phyloP scores from a whole-genome alignment of 1,284 basidiomycete species.

The Cutaneotrichosporon cyanovorans region DNA sequence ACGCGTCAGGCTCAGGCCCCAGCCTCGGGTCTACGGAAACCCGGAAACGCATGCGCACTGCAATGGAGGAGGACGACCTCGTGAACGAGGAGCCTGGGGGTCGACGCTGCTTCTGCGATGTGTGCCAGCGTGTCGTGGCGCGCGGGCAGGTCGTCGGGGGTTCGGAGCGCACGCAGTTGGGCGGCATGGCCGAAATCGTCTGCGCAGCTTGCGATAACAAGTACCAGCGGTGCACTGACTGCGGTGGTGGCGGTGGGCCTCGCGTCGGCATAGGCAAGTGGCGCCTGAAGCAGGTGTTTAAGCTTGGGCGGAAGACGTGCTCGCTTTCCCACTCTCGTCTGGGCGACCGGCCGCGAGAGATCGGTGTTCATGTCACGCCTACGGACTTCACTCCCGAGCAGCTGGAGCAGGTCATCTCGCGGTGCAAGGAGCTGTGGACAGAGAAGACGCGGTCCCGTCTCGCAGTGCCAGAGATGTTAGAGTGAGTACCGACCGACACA shows the following conservation, averaged over 20 bases:
- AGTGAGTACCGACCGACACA: no score
- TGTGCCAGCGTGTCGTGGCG: slow-evolving; percentile 40
- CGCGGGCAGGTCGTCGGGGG: slow-evolving; percentile 32
- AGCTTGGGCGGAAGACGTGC: slow-evolving; percentile 46
- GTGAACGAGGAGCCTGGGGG: slow-evolving; percentile 10
- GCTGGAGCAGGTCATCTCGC: slow-evolving; percentile 39
- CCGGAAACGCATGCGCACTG: slow-evolving; percentile 34
- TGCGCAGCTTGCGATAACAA: slow-evolving; percentile 37
- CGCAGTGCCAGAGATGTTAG: slow-evolving; percentile 46
- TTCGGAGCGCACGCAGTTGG: slow-evolving; percentile 22
- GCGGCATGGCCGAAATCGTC: slow-evolving; percentile 34
- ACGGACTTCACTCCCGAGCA: slow-evolving; percentile 39
- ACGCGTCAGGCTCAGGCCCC: slow-evolving; percentile 6
- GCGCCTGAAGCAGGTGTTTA: slow-evolving; percentile 48
- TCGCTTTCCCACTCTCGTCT: slow-evolving; percentile 43
- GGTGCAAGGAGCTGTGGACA: slow-evolving; percentile 43
- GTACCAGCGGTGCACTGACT: slow-evolving; percentile 37
- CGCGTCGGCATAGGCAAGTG: slow-evolving; percentile 48
- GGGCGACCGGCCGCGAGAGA: slow-evolving; percentile 39
- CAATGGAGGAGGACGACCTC: slow-evolving; percentile 37
- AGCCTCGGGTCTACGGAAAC: slow-evolving; percentile 34
- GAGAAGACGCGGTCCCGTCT: slow-evolving; percentile 40
- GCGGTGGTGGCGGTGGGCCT: slow-evolving; percentile 44
- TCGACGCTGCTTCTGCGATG: slow-evolving; percentile 36
- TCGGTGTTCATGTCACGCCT: slow-evolving; percentile 42